Evolutionary conservation across 495 filamentous ascomycete species (phyloP), one percentile per base, ranked within the genome.

Genomic region (Pseudoneurospora amorphoporcata): DNA sequence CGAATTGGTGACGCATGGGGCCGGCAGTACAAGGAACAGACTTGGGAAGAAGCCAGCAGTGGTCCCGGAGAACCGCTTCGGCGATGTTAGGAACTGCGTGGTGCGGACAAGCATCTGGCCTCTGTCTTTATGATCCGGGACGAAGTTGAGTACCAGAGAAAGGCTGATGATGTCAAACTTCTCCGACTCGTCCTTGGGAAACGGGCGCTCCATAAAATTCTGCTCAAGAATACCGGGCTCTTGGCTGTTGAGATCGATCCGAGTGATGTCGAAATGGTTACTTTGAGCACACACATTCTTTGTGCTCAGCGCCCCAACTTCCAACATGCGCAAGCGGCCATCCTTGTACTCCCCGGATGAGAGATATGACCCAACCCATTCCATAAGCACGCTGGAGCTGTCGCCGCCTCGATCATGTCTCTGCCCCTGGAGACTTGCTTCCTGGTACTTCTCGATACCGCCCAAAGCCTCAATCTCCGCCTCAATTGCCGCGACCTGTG

Each of bases 61-160:
- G 39, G 76, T 68, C 23, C 53, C 53, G 53, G 53, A 65, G 53
- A 65, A 65, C 23, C 14, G 53, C 53, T 65, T 65, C 39, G 75
- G 73, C 39, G 72, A 61, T 45, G 73, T 71, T 23, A 95, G 86
- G 76, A 96, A 93, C 45, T 87, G 78, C 43, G 88, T 85, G 69
- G 92, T 88, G 61, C 94, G 89, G 72, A 87, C 86, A 70, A 99
- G 86, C 95, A 99, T 99, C 72, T 92, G 89, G 12, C 95, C 95
- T 74, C 94, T 87, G 23, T 83, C 87, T n/a, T 79, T 81, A 16
- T 92, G 85, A 74, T 92, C 87, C 10, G 94, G 90, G 35, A 98
- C 94, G 78, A 92, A 99, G 81, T 99, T 99, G 29, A 99, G 86
- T 9, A 99, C 96, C 69, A 99, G 84, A 1, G 93, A 97, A n/a